Percentiles rank a stretch among this genome's conserved stretches.
Evolutionary conservation across 345 rosid species (phyloP).

Genomic region (Lepidium sativum): DNA sequence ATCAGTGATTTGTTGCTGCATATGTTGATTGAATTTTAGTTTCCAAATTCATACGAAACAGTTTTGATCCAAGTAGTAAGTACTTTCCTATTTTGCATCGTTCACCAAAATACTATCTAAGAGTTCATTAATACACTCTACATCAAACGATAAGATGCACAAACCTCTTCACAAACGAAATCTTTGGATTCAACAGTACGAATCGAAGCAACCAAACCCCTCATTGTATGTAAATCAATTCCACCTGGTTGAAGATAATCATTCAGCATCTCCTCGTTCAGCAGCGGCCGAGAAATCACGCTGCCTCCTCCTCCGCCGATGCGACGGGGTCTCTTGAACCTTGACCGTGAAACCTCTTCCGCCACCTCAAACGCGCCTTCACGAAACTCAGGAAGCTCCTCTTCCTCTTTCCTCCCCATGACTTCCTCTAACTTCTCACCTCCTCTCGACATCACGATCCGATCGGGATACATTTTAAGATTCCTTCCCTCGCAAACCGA

Average conservation of each 20-base stretch:
- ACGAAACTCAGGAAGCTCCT: constrained; percentile 61
- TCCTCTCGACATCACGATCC: constrained; percentile 64
- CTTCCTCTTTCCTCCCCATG: constrained; percentile 68
- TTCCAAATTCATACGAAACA: background rate
- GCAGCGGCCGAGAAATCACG: constrained; percentile 30
- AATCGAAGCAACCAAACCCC: constrained; percentile 52
- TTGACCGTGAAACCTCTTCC: constrained; percentile 20
- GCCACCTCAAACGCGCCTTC: constrained; percentile 66
- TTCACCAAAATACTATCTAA: background rate
- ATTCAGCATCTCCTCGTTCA: constrained; percentile 40
- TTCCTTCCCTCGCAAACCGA: constrained; percentile 83
- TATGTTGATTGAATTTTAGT: background rate
- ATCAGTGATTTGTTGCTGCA: background rate
- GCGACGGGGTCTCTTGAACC: constrained; percentile 22
- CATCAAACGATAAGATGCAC: constrained; percentile 5
- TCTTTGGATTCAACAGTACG: constrained; percentile 34
- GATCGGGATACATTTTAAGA: constrained; percentile 63
- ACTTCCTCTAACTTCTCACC: constrained; percentile 72
- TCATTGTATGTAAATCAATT: constrained; percentile 52
- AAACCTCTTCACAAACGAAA: constrained; percentile 64
- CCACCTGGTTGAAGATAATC: constrained; percentile 40
- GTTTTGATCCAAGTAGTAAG: background rate
- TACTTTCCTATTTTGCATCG: background rate
- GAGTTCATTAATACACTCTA: no score
- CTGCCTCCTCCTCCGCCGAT: constrained; percentile 14